Evolutionary conservation across 371 early-diverging fungal species (phyloP), one percentile per base, ranked within the genome.

Genomic region (Phascolomyces articulosus): DNA sequence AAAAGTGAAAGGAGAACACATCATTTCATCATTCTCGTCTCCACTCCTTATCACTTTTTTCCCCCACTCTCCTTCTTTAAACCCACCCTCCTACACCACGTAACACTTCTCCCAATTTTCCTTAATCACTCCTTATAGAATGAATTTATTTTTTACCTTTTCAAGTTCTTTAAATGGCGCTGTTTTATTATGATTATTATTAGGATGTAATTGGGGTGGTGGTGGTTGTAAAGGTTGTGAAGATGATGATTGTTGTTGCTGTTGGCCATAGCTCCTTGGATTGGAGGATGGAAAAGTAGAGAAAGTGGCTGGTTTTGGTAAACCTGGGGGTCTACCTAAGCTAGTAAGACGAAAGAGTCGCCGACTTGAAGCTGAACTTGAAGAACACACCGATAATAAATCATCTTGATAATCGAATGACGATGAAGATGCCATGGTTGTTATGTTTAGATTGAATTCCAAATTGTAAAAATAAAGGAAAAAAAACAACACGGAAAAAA

Each of bases 101-200:
- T n/a, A n/a, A n/a, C n/a, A n/a, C n/a, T n/a, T n/a, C n/a, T n/a
- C n/a, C n/a, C n/a, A n/a, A n/a, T n/a, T n/a, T n/a, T n/a, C n/a
- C n/a, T n/a, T n/a, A n/a, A n/a, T n/a, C n/a, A n/a, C n/a, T n/a
- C n/a, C n/a, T n/a, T n/a, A n/a, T n/a, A n/a, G n/a, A n/a, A n/a
- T n/a, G n/a, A n/a, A n/a, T n/a, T 47, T 13, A 20, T 47, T 54
- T 23, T 27, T 31, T 63, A 63, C 63, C 63, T 63, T 63, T 63
- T 63, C 44, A 40, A 63, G 44, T 27, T 63, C 63, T 63, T 55
- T 63, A 13, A 63, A 55, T 40, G 63, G 63, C 15, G 53, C 55
- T 7, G 63, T 55, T 40, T 55, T 63, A n/a, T 51, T 51, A n/a
- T 51, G 11, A 24, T 51, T 20, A 11, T 24, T 24, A 24, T 18